These are phyloP conservation scores for Scutellaria minor DNA, from an alignment of 257 asterid genomes.

Conservation along the genomic window DNA sequence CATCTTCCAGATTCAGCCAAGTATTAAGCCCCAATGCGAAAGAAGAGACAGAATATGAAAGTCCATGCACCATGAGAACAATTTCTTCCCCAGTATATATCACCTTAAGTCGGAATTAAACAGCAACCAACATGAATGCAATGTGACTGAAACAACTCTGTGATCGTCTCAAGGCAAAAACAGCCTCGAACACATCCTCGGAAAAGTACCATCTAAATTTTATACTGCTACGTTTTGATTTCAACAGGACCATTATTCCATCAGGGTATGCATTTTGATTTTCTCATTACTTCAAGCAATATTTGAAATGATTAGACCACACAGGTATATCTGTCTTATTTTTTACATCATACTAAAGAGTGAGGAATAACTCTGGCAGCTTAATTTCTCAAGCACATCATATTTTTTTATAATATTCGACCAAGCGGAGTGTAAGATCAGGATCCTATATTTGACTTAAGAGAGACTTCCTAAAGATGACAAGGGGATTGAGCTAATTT, in stretches of 20 bases:
- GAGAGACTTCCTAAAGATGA: conserved; percentile 1
- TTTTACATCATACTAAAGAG: background rate
- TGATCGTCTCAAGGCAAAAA: no score
- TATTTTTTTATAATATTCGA: background rate
- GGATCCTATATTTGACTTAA: background rate
- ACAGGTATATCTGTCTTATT: background rate
- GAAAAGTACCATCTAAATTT: no score
- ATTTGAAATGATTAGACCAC: background rate
- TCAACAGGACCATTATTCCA: background rate
- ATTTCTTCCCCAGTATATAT: background rate
- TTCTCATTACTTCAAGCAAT: background rate
- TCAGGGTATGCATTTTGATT: background rate
- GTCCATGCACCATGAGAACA: background rate
- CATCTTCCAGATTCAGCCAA: background rate
- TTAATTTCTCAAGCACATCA: background rate
- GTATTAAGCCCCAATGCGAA: background rate
- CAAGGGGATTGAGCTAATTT: background rate
- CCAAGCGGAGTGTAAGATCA: background rate
- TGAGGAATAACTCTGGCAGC: background rate
- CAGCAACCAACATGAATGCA: no score
- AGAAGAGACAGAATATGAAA: conserved; percentile 14
- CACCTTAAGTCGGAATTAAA: no score
- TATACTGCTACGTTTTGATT: background rate
- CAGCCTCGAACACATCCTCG: no score
- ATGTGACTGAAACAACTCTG: no score